Percentiles rank a stretch among this genome's conserved stretches.
phyloP scores from a whole-genome alignment of 2,329 filamentous ascomycete genomes.

The Pseudonectria foliicola region DNA sequence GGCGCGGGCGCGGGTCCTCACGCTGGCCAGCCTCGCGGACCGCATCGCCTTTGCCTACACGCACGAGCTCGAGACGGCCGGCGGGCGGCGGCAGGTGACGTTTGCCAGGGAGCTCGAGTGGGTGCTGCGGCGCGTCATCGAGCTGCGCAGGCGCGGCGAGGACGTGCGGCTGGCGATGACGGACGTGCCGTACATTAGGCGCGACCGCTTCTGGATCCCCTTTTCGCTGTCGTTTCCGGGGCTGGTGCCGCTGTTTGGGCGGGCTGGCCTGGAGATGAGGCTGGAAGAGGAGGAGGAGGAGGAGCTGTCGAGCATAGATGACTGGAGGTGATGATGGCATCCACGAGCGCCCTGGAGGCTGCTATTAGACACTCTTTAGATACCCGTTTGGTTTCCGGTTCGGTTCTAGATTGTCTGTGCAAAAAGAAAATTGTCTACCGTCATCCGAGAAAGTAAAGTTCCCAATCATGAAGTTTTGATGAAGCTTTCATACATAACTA shows the following conservation, averaged over 20 bases:
- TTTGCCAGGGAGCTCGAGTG: conserved; percentile 28
- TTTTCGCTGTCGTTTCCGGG: conserved; percentile 25
- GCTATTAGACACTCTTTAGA: no score
- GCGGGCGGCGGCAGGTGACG: conserved; percentile 8
- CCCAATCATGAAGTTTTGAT: no score
- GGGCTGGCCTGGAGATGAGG: conserved; percentile 19
- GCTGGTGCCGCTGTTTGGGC: conserved; percentile 20
- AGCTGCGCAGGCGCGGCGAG: conserved; percentile 2
- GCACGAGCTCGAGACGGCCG: conserved; percentile 12
- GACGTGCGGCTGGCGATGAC: conserved; percentile 15
- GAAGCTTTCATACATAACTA: no score
- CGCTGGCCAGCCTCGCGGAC: conserved; percentile 28
- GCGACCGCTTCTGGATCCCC: conserved; percentile 24
- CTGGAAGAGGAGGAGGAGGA: conserved; percentile 8
- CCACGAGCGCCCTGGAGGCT: no score
- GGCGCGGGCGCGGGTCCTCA: conserved; percentile 22
- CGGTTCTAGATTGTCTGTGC: no score
- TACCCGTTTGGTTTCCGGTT: no score
- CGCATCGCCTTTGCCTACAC: conserved; percentile 28
- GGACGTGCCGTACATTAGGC: conserved; percentile 16
- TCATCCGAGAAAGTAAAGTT: no score
- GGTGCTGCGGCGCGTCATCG: conserved; percentile 26
- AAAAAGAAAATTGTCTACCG: no score
- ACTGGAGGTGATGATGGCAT: not conserved
- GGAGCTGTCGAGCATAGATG: conserved; percentile 3